Base-by-base conservation (phyloP, 192 early-diverging fungal species). In the Ambispora gerdemannii region DNA sequence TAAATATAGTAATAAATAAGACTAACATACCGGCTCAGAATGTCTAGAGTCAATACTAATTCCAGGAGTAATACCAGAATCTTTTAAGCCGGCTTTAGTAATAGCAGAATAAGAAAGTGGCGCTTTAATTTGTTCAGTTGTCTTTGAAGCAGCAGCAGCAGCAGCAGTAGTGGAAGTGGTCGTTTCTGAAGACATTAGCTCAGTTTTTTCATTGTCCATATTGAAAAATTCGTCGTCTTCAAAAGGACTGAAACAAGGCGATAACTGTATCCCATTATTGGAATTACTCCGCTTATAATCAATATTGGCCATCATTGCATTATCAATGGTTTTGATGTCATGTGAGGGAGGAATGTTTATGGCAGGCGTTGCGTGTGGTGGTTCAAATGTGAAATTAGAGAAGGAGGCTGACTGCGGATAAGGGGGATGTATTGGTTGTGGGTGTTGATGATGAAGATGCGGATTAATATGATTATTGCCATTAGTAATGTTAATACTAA, bases 11-110 rank as follows among this genome's bases (percentile, higher is more conserved):
- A 63, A 63, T 4, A 28, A 8, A 36, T 20, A 63, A 4, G n/a
- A 38, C n/a, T 53, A 59, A 72, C 71, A 66, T 70, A 72, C 71
- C 61, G 71, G 71, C 64, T 72, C 71, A 67, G 33, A 66, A 33
- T 61, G 32, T 17, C 71, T 50, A 31, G 71, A 63, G 64, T 72
- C 71, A 38, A 72, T 52, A 63, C 62, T 66, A 24, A 72, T 31
- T 28, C 71, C 71, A 32, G 52, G 27, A 67, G 71, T 59, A 56
- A 49, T 49, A 34, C 71, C 71, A 17, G 71, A 72, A 33, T 72
- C 71, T 50, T 72, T 72, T 10, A 72, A 35, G 28, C 63, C 63
- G 22, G 63, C 32, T 43, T 72, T 72, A 32, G 71, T 66, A 24
- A 68, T 68, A 33, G 43, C 72, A 47, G 72, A 73, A 24, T 67